A percentile compares a stretch with the other conserved stretches of the same genome.
Evolutionary conservation across 1,284 basidiomycete species (phyloP).

Genomic region (Marasmius fiardii): DNA sequence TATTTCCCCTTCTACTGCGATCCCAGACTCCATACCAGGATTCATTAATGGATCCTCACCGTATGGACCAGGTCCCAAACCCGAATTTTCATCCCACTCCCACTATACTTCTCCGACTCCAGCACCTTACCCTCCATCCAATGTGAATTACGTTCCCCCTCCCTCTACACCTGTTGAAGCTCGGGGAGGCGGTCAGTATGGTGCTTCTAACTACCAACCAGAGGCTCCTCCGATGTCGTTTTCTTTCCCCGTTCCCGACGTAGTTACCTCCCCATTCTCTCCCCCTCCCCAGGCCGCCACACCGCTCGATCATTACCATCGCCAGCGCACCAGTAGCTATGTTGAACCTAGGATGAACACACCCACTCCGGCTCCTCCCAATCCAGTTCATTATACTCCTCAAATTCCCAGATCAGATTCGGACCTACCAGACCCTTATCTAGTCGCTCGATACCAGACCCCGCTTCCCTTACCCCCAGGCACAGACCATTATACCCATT

Average conservation of each 20-base stretch:
- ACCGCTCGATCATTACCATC: slow-evolving; percentile 14
- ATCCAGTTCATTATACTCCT: slow-evolving; percentile 5
- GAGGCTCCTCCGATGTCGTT: slow-evolving; percentile 4
- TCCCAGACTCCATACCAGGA: neutral
- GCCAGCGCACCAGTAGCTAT: neutral
- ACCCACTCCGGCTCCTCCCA: neutral
- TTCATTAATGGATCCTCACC: neutral
- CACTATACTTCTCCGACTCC: neutral
- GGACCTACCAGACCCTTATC: slow-evolving; percentile 40
- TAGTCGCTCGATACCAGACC: slow-evolving; percentile 41
- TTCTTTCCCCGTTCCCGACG: slow-evolving; percentile 27
- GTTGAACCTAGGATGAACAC: neutral
- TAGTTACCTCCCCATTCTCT: slow-evolving; percentile 13
- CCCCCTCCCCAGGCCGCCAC: slow-evolving; percentile 12
- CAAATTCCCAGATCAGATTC: slow-evolving; percentile 14
- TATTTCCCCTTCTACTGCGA: neutral
- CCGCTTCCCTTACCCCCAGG: slow-evolving; percentile 50
- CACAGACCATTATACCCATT: slow-evolving; percentile 4
- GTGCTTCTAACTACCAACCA: neutral
- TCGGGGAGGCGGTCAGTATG: neutral
- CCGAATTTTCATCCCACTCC: neutral
- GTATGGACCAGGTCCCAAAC: neutral
- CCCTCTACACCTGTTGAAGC: neutral
- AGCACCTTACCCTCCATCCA: neutral
- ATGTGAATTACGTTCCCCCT: neutral